phyloP scores from a whole-genome alignment of 2,329 filamentous ascomycete species.

The Penicillium sp. region DNA sequence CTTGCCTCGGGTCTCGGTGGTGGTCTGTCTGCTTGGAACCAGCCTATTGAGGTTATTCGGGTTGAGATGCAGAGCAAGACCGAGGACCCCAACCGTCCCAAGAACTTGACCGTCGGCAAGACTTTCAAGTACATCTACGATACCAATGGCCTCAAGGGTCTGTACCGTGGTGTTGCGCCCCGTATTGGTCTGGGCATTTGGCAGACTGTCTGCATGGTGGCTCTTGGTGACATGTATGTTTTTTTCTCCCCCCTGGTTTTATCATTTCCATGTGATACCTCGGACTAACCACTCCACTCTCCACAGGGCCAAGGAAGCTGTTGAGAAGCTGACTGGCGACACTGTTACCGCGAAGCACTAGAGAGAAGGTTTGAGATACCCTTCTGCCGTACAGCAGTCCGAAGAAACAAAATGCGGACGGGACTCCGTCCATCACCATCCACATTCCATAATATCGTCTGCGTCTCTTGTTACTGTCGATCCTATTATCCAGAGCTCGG shows the following conservation, averaged over 20 bases:
- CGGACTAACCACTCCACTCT: conserved; percentile 32
- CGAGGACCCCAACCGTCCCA: conserved; percentile 93
- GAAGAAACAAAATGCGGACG: conserved; percentile 6
- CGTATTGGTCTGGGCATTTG: conserved; percentile 94
- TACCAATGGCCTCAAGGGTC: conserved; percentile 82
- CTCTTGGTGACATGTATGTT: conserved; percentile 90
- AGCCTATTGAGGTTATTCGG: conserved; percentile 98
- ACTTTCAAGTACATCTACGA: conserved; percentile 82
- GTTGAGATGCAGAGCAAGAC: conserved; percentile 99
- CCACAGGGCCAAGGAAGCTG: conserved; percentile 63
- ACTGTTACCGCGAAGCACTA: conserved; percentile 67
- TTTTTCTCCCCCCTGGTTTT: conserved; percentile 27
- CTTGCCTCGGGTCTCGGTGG: conserved; percentile 82
- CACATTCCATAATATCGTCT: conserved; percentile 20
- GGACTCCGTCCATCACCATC: conserved; percentile 3
- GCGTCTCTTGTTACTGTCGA: neutral
- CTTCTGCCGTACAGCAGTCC: conserved; percentile 33
- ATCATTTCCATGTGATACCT: conserved; percentile 30
- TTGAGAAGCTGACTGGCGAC: conserved; percentile 67
- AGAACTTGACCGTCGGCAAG: conserved; percentile 97
- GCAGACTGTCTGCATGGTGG: conserved; percentile 99
- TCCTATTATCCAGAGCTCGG: neutral
- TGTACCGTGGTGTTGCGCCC: conserved; percentile 94
- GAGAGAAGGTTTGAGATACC: conserved; percentile 45
- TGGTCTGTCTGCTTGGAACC: conserved; percentile 97